These are phyloP conservation scores for Kazachstania psychrophila DNA, from an alignment of 805 yeast species.

Conservation along the genomic window DNA sequence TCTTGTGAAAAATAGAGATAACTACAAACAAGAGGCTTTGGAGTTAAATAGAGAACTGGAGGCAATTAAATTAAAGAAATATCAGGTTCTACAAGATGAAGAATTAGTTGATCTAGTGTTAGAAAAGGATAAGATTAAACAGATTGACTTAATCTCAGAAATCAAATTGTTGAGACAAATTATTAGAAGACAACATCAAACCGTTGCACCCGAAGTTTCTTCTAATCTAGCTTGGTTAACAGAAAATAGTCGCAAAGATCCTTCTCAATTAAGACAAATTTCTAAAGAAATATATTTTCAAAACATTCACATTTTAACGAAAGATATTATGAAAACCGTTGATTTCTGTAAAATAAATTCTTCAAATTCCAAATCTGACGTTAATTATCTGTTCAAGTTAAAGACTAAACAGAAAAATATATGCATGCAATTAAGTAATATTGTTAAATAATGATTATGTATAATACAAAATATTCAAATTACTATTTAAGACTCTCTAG, in stretches of 20 bases:
- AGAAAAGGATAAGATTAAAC: slow-evolving; percentile 30
- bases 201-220: background rate
- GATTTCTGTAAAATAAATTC: no score
- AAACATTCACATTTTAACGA: no score
- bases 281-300: no score
- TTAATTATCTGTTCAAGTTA: background rate
- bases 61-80: slow-evolving; percentile 22
- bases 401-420: background rate
- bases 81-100: slow-evolving; percentile 19
- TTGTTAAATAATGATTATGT: no score
- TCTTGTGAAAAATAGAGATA: background rate
- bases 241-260: no score
- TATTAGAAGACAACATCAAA: background rate
- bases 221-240: slow-evolving; percentile 12
- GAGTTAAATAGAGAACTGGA: slow-evolving; percentile 7
- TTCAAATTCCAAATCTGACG: no score
- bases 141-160: slow-evolving; percentile 37
- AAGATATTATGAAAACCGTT: no score
- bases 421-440: background rate
- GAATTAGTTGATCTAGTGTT: slow-evolving; percentile 30
- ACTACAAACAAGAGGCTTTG: background rate
- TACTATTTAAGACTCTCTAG: no score
- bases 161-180: slow-evolving; percentile 24
- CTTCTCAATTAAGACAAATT: no score
- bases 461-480: no score